Percentiles rank a stretch among this genome's conserved stretches.
phyloP scores from a whole-genome alignment of 129 eudicot species.

The sunflower (Helianthus annuus) region HanXRQr2.0-SUNRISE NC_035439.2:146747893-146748392 shows the following conservation, averaged over 20 bases:
- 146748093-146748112: slow-evolving; percentile 19
- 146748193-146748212: slow-evolving; percentile 23
- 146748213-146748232: slow-evolving; percentile 15
- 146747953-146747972: not conserved
- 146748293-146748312: not conserved
- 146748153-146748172: slow-evolving; percentile 14
- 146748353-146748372: not conserved
- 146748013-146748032: not conserved
- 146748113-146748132: slow-evolving; percentile 10
- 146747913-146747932: slow-evolving; percentile 2
- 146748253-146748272: slow-evolving; percentile 17
- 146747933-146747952: slow-evolving; percentile 14
- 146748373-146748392: slow-evolving; percentile 1
- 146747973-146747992: not conserved
- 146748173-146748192: slow-evolving; percentile 17
- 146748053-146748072: slow-evolving; percentile 10
- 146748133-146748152: not conserved
- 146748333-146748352: slow-evolving; percentile 22
- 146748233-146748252: slow-evolving; percentile 10
- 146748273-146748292: not conserved
- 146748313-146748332: slow-evolving; percentile 11
- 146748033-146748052: slow-evolving; percentile 31
- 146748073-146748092: slow-evolving; percentile 23
- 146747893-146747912: slow-evolving; percentile 4
- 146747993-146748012: not conserved